These are phyloP conservation scores for Hordeum marinum DNA, from an alignment of 176 grass and related monocot genomes.

Conservation along the genomic window DNA sequence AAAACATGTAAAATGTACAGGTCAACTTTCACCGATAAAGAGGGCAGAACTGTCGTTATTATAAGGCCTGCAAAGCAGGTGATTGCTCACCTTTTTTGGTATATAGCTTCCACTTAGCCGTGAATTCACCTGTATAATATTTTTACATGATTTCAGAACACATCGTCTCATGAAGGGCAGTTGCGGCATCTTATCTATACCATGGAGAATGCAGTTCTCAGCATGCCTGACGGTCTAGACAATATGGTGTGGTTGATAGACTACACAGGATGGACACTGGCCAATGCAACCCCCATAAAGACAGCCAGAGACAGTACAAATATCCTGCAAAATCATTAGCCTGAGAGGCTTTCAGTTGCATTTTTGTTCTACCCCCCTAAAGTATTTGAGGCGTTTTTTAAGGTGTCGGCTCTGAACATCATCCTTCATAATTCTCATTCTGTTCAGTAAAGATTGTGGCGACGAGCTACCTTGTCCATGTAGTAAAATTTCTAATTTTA, in stretches of 20 bases:
- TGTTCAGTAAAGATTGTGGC: neutral
- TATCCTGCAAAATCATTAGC: conserved; percentile 84
- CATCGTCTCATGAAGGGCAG: conserved; percentile 57
- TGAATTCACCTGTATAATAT: neutral
- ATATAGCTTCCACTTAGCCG: neutral
- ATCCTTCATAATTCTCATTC: neutral
- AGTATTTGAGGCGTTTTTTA: conserved; percentile 81
- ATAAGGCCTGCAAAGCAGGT: conserved; percentile 73
- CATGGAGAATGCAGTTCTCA: conserved; percentile 78
- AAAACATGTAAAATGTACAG: conserved; percentile 82
- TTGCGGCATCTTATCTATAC: conserved; percentile 62
- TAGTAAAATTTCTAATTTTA: neutral
- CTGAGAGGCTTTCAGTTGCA: conserved; percentile 65
- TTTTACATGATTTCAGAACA: conserved; percentile 55
- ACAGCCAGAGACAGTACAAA: conserved; percentile 58
- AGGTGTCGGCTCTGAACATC: conserved; percentile 39
- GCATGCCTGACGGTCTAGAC: conserved; percentile 58
- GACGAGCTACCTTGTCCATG: neutral
- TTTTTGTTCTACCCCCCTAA: conserved; percentile 77
- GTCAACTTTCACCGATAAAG: conserved; percentile 71
- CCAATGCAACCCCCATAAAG: conserved; percentile 57
- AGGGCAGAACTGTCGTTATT: conserved; percentile 66
- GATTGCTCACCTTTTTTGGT: neutral
- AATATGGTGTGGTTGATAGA: conserved; percentile 94
- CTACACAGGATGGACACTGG: conserved; percentile 90